phyloP scores from a whole-genome alignment of 2,329 filamentous ascomycete species.

The Chalaropsis ovoidea region DNA sequence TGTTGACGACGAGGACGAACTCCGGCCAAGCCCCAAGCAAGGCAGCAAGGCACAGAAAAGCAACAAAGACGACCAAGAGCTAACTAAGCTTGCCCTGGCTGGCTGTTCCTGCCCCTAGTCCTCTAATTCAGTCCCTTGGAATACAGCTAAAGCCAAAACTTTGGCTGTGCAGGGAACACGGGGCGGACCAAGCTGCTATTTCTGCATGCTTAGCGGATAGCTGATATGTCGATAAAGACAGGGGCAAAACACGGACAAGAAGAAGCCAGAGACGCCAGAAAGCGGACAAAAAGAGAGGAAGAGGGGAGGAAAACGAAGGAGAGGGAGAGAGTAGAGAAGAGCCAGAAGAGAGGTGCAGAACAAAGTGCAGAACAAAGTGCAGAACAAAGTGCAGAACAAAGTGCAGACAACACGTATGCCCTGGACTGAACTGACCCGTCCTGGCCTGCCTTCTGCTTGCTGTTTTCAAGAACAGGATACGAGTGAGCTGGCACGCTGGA shows the following conservation, averaged over 20 bases:
- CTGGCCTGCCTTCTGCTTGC: too few species aligned
- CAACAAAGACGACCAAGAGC: too few species aligned
- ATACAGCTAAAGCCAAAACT: neutral
- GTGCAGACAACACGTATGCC: too few species aligned
- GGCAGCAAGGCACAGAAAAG: too few species aligned
- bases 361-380: neutral
- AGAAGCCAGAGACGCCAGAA: too few species aligned
- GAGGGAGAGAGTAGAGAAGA: neutral
- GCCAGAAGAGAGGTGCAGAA: neutral
- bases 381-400: too few species aligned
- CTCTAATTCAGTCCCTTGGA: neutral
- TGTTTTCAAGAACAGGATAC: too few species aligned
- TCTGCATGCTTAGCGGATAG: neutral
- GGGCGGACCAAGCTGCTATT: neutral
- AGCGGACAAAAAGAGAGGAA: too few species aligned
- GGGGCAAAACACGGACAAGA: neutral
- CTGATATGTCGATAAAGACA: neutral
- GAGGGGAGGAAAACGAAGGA: neutral
- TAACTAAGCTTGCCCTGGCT: neutral
- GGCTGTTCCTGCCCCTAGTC: neutral
- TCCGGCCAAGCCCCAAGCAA: too few species aligned
- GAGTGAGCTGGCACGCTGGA: too few species aligned
- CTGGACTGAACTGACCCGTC: too few species aligned
- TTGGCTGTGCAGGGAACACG: neutral
- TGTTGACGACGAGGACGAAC: too few species aligned